Conservation (phyloP, 1,284 basidiomycete species). For the Irpex sp. region DNA sequence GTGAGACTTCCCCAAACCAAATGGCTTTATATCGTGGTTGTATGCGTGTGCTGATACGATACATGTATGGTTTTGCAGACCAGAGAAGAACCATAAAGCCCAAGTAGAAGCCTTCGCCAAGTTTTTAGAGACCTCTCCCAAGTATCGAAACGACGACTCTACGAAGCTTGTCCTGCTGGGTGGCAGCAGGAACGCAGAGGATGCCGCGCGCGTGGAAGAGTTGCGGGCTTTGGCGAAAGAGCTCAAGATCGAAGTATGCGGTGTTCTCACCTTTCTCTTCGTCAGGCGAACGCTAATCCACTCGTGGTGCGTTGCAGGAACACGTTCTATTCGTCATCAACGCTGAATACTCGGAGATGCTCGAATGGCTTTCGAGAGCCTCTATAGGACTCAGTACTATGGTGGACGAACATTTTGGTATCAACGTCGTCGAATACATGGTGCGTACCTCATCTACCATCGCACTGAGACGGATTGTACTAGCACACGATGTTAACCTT, state of each 20-base stretch:
- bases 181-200: constrained; percentile 75
- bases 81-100: constrained; percentile 91
- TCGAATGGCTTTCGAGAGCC: constrained; percentile 66
- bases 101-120: constrained; percentile 74
- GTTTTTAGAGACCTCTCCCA: constrained; percentile 59
- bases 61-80: constrained; percentile 41
- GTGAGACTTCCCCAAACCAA: constrained; percentile 35
- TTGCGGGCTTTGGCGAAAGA: constrained; percentile 60
- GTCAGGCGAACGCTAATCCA: background rate
- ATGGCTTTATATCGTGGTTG: background rate
- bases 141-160: constrained; percentile 36
- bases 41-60: background rate
- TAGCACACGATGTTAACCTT: background rate
- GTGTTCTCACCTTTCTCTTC: background rate
- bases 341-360: constrained; percentile 71
- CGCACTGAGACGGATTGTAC: too few relatives aligned
- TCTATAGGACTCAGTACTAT: constrained; percentile 94
- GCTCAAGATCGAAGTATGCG: constrained; percentile 60
- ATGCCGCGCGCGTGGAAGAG: constrained; percentile 65
- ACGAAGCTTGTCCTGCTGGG: constrained; percentile 77
- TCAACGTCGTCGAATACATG: constrained; percentile 98
- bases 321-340: constrained; percentile 83
- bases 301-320: constrained; percentile 37
- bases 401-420: constrained; percentile 99
- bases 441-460: constrained; percentile 38